Conservation (phyloP, 371 early-diverging fungal species). For the Parasitella parasitica region DNA sequence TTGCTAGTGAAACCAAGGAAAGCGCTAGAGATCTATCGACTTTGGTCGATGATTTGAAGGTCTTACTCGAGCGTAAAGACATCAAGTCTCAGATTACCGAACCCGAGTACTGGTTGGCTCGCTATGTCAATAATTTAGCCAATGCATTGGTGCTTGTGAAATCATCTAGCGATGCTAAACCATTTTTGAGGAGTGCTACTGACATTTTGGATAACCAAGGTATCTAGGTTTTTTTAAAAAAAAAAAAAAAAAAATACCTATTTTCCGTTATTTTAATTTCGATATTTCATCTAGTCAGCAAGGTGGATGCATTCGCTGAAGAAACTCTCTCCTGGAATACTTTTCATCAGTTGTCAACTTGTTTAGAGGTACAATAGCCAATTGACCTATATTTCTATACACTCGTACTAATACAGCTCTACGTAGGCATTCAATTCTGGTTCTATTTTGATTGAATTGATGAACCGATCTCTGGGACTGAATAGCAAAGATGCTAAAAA, state of each 20-base stretch:
- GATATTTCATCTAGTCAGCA: slow-evolving; percentile 2
- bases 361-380: slow-evolving; percentile 27
- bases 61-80: slow-evolving; percentile 12
- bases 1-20: slow-evolving; percentile 35
- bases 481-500: slow-evolving; percentile 42
- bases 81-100: slow-evolving; percentile 20
- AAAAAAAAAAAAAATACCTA: no score
- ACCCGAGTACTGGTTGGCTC: slow-evolving; percentile 29
- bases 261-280: no score
- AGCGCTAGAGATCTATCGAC: slow-evolving; percentile 13
- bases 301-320: slow-evolving; percentile 14
- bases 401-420: background rate
- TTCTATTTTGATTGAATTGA: slow-evolving; percentile 35
- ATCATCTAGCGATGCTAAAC: slow-evolving; percentile 8
- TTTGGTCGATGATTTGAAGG: slow-evolving; percentile 16
- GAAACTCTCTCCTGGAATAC: slow-evolving; percentile 25
- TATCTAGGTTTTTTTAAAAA: background rate
- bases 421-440: slow-evolving; percentile 42
- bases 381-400: background rate
- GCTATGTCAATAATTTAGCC: slow-evolving; percentile 23
- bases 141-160: slow-evolving; percentile 22
- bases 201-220: slow-evolving; percentile 14
- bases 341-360: slow-evolving; percentile 33
- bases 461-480: slow-evolving; percentile 36
- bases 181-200: slow-evolving; percentile 17